phyloP scores from a whole-genome alignment of 2,329 filamentous ascomycete species.

The Fusarium sp. region DNA sequence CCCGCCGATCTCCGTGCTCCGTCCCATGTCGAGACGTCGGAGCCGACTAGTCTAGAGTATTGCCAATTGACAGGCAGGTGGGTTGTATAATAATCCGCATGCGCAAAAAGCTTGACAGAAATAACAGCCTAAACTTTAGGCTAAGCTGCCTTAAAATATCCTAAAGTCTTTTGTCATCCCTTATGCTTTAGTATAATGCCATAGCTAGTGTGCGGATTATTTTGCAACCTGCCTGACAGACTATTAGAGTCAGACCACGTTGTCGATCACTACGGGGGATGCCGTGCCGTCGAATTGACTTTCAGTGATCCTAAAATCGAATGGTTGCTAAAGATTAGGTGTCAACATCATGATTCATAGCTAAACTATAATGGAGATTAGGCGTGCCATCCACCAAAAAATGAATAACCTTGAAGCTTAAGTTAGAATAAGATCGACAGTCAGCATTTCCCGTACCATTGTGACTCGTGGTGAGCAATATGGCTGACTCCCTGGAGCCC shows the following conservation, averaged over 20 bases:
- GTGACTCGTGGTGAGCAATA: background rate
- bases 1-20: background rate
- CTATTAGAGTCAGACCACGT: background rate
- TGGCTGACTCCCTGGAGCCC: background rate
- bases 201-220: too few species aligned
- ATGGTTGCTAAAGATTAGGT: background rate
- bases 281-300: background rate
- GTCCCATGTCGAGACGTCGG: background rate
- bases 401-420: background rate
- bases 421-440: background rate
- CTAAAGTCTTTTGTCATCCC: too few species aligned
- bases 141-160: too few species aligned
- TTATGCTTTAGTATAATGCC: too few species aligned
- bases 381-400: background rate
- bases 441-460: background rate
- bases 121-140: too few species aligned
- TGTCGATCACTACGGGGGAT: constrained; percentile 4
- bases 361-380: background rate
- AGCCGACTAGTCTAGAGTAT: background rate
- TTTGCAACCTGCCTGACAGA: background rate
- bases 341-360: constrained; percentile 15
- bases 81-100: too few species aligned
- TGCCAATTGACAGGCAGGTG: background rate
- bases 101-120: too few species aligned
- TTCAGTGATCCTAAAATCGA: background rate